A percentile compares a stretch with the other conserved stretches of the same genome.
Evolutionary conservation across 164 flowering plant genomes (phyloP).

Genomic region (Brasenia schreberi): DNA sequence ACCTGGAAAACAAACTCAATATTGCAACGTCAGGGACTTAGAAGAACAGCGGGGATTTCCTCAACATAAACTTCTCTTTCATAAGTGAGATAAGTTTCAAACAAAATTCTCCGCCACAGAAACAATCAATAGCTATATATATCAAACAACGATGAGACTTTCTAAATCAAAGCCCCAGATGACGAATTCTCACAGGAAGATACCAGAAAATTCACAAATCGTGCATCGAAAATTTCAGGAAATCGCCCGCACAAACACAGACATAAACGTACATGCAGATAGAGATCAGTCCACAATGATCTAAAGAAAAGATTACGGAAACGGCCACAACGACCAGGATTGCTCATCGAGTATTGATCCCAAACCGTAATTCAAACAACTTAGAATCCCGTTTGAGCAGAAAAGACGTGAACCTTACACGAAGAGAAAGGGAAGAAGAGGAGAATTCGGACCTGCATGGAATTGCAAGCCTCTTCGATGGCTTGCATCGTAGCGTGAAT

Average conservation of each 20-base stretch:
- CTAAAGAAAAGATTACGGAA: background rate
- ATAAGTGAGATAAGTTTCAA: too few relatives aligned
- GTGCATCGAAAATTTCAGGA: too few relatives aligned
- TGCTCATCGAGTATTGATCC: background rate
- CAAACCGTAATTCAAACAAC: background rate
- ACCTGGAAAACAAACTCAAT: background rate
- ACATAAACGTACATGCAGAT: background rate
- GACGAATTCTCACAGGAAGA: too few relatives aligned
- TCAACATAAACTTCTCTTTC: background rate
- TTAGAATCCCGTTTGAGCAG: background rate
- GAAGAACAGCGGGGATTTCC: background rate
- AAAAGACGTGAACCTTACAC: background rate
- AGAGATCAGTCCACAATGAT: background rate
- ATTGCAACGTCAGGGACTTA: background rate
- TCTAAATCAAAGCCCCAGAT: too few relatives aligned
- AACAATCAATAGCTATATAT: too few relatives aligned
- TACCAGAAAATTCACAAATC: too few relatives aligned
- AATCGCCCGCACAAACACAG: too few relatives aligned
- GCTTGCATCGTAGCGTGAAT: conserved; percentile 76
- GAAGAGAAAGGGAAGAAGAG: background rate
- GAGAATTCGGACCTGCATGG: conserved; percentile 53
- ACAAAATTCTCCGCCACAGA: too few relatives aligned
- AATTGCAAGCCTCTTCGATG: conserved; percentile 74
- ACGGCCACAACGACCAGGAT: background rate
- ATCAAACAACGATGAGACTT: too few relatives aligned